Base-by-base conservation (phyloP, 1,139 yeast species). In the Arxiozyma telluris region DNA sequence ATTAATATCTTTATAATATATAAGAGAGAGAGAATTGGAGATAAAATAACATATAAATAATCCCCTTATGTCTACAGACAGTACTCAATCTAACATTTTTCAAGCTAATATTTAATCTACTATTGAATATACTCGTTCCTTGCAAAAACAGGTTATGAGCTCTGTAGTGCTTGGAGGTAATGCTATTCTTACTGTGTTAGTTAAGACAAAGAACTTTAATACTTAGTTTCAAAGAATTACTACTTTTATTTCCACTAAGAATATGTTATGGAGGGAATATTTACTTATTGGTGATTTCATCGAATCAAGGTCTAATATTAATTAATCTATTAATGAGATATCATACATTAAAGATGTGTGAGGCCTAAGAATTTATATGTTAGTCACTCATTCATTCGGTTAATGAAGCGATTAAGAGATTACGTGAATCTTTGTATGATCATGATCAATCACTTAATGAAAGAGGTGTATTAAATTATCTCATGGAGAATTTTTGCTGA, bases 401-500 rank as follows among this genome's bases (percentile, higher is more conserved):
- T 34, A 34, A 34, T 34, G 39, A 34, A 12, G n/a, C 9, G n/a
- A 34, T 34, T 34, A 34, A 34, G 4, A 12, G 12, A 12, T 15
- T 34, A 34, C 9, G 9, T 34, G n/a, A 34, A 15, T 15, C n/a
- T 34, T 34, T 34, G n/a, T 34, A 34, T 34, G n/a, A 34, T 15
- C 9, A 34, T 34, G n/a, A 34, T 34, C 39, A 34, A 34, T 34
- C 39, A 11, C 39, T 34, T 15, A 15, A 34, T 6, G n/a, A 17
- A 34, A 34, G 39, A 34, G n/a, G n/a, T 34, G n/a, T 34, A 34
- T 12, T 34, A 15, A 34, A 34, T 12, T 34, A 34, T 34, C 17
- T 34, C 39, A 34, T 12, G 39, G 21, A 46, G n/a, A 41, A 9
- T 18, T 55, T 64, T 34, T 34, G n/a, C n/a, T 25, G 39, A 34